Percentiles rank a stretch among this genome's conserved stretches.
These are phyloP conservation scores for Sclerotiophoma versabilis DNA, from an alignment of 2,329 filamentous ascomycete species.

Conservation along the genomic window DNA sequence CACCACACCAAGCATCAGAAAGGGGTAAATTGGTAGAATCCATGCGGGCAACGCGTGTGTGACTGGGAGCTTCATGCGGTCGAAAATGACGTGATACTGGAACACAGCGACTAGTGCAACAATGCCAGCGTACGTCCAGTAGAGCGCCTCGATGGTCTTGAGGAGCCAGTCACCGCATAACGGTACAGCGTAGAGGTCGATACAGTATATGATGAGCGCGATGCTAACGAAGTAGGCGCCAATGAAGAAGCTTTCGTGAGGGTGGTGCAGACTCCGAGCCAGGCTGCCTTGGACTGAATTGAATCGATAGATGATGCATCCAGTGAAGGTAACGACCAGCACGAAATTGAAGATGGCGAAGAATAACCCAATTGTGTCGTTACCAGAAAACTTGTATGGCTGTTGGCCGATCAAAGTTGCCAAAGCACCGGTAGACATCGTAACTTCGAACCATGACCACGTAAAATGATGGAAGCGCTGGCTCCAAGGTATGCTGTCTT, in stretches of 20 bases:
- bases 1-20: slow-evolving; percentile 49
- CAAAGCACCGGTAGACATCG: slow-evolving; percentile 78
- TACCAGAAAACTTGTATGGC: slow-evolving; percentile 65
- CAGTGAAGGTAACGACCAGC: slow-evolving; percentile 65
- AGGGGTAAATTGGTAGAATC: slow-evolving; percentile 43
- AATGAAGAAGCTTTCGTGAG: slow-evolving; percentile 74
- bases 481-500: slow-evolving; percentile 22
- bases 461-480: slow-evolving; percentile 35
- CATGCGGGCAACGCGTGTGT: slow-evolving; percentile 52
- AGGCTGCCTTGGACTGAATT: slow-evolving; percentile 59
- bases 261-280: slow-evolving; percentile 64
- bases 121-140: slow-evolving; percentile 71
- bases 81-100: slow-evolving; percentile 98
- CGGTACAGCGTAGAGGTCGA: slow-evolving; percentile 68
- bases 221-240: slow-evolving; percentile 72
- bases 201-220: slow-evolving; percentile 50
- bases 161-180: slow-evolving; percentile 62
- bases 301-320: slow-evolving; percentile 67
- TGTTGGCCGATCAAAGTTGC: slow-evolving; percentile 66
- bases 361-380: slow-evolving; percentile 67
- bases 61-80: slow-evolving; percentile 66
- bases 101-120: slow-evolving; percentile 70
- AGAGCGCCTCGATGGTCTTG: slow-evolving; percentile 66
- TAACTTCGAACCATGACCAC: slow-evolving; percentile 74
- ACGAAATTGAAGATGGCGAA: slow-evolving; percentile 72